Evolutionary conservation across 371 early-diverging fungal genomes (phyloP).

Genomic region (Actinomortierella ambigua): DNA sequence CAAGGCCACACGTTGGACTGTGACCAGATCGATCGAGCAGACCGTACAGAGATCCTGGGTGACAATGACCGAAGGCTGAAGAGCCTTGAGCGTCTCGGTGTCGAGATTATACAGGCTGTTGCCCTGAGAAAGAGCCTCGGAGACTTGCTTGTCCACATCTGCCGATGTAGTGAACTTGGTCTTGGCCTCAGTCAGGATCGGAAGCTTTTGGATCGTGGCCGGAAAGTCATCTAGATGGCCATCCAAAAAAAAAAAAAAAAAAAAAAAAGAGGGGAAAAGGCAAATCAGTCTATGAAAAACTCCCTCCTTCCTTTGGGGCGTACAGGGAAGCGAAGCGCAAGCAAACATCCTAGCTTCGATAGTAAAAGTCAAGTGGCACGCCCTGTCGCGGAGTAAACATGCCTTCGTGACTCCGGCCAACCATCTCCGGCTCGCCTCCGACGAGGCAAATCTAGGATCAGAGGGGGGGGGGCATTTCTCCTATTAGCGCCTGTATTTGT

Average conservation of each 20-base stretch:
- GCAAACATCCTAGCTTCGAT: too few relatives aligned
- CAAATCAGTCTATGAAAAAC: too few relatives aligned
- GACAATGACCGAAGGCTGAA: conserved; percentile 59
- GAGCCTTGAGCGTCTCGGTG: conserved; percentile 45
- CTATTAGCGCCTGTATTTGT: neutral
- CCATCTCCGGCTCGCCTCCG: conserved; percentile 53
- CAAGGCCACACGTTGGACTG: conserved; percentile 53
- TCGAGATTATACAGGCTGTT: conserved; percentile 60
- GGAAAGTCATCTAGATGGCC: conserved; percentile 53
- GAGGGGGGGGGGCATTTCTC: neutral
- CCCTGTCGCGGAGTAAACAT: neutral
- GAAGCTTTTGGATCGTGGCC: conserved; percentile 49
- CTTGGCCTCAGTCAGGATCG: conserved; percentile 58
- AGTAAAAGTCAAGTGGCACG: too few relatives aligned
- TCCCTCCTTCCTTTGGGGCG: too few relatives aligned
- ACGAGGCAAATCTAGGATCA: conserved; percentile 50
- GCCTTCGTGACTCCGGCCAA: conserved; percentile 55
- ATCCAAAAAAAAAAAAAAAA: too few relatives aligned
- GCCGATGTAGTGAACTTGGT: conserved; percentile 63
- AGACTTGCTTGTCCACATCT: conserved; percentile 64
- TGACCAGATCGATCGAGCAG: conserved; percentile 64
- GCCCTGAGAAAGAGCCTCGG: conserved; percentile 52
- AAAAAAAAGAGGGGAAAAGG: too few relatives aligned
- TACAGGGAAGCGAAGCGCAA: too few relatives aligned
- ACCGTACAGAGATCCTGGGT: conserved; percentile 69